Evolutionary conservation across 148 eudicot genomes (phyloP).

Genomic region (Chenopodium quinoa): DNA sequence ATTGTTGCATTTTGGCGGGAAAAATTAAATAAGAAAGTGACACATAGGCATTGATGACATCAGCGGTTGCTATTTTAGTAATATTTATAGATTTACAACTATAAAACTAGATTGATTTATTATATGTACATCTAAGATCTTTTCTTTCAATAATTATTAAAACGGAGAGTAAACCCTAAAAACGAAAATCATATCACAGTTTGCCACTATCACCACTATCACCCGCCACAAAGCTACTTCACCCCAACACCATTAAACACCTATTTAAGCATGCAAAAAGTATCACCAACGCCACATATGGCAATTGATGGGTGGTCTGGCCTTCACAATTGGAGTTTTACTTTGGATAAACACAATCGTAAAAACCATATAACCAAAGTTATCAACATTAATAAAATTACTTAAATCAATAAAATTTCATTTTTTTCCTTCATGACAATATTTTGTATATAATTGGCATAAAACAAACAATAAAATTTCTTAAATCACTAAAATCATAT

Average conservation of each 20-base stretch:
- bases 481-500: too few species aligned
- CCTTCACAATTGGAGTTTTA: background rate
- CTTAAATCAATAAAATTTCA: too few species aligned
- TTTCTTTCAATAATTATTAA: background rate
- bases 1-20: too few species aligned
- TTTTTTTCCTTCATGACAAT: too few species aligned
- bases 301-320: background rate
- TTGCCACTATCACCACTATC: too few species aligned
- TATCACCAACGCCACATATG: background rate
- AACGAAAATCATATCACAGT: background rate
- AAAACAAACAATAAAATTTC: too few species aligned
- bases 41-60: too few species aligned
- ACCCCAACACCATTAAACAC: background rate
- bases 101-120: background rate
- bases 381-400: background rate
- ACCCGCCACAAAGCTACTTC: background rate
- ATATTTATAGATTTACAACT: background rate
- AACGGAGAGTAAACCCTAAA: background rate
- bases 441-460: too few species aligned
- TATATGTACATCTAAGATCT: background rate
- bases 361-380: background rate
- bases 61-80: too few species aligned
- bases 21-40: too few species aligned
- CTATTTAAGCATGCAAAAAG: background rate
- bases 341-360: background rate